Percentiles rank a stretch among this genome's conserved stretches.
These are phyloP conservation scores for Calonectria pseudoreteaudii DNA, from an alignment of 2,329 filamentous ascomycete species.

Conservation along the genomic window DNA sequence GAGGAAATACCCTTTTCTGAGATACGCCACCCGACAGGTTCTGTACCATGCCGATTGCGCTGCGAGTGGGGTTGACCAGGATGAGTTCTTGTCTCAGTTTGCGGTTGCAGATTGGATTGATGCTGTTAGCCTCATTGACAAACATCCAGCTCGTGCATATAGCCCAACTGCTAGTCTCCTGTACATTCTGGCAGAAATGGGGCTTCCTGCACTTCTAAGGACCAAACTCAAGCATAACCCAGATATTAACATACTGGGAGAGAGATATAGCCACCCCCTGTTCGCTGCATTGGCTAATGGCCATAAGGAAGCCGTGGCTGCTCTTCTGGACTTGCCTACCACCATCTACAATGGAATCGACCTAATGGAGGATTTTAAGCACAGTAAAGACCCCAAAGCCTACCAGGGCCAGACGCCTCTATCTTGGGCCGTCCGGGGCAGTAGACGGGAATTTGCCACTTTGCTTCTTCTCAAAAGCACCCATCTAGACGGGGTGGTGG, in stretches of 20 bases:
- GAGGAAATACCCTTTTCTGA: conserved; percentile 56
- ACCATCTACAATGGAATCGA: conserved; percentile 10
- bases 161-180: conserved; percentile 37
- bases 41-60: conserved; percentile 54
- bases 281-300: conserved; percentile 50
- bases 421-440: conserved; percentile 37
- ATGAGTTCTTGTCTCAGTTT: conserved; percentile 47
- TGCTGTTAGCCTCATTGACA: conserved; percentile 48
- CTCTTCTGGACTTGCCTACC: conserved; percentile 33
- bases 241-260: conserved; percentile 26
- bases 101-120: conserved; percentile 44
- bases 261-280: conserved; percentile 48
- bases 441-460: background rate
- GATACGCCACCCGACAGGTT: conserved; percentile 56
- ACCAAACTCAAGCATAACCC: conserved; percentile 32
- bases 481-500: background rate
- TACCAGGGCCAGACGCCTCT: conserved; percentile 30
- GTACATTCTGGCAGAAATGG: conserved; percentile 52
- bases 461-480: background rate
- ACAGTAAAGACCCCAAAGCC: background rate
- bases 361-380: conserved; percentile 14
- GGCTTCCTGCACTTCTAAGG: conserved; percentile 44
- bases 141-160: conserved; percentile 40
- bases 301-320: conserved; percentile 41
- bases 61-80: conserved; percentile 46